Evolutionary conservation across 768 basidiomycete genomes (phyloP).

Genomic region (Trametes gibbosa): DNA sequence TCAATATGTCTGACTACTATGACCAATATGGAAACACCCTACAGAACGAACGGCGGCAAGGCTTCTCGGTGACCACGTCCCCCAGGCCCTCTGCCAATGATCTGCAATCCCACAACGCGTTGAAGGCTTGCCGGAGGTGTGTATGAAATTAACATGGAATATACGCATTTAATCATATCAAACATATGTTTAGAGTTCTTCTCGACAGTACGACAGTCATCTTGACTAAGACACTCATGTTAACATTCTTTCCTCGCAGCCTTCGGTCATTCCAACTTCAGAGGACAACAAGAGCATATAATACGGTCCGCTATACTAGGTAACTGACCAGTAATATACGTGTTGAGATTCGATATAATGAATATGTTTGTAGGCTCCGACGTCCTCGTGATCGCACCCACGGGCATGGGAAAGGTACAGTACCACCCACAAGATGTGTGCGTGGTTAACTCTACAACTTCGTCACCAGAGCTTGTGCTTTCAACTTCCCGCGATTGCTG

Average conservation of each 20-base stretch:
- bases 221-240: too few species aligned
- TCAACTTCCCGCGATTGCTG: slow-evolving; percentile 75
- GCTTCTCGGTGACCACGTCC: too few species aligned
- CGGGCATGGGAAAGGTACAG: slow-evolving; percentile 83
- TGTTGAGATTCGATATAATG: not conserved
- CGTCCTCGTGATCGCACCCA: slow-evolving; percentile 79
- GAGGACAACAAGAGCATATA: slow-evolving; percentile 77
- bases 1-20: not conserved
- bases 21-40: too few species aligned
- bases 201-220: not conserved
- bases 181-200: slow-evolving; percentile 6
- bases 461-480: slow-evolving; percentile 72
- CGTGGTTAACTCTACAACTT: not conserved
- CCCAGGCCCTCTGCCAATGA: not conserved
- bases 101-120: not conserved
- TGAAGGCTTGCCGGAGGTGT: not conserved
- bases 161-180: not conserved
- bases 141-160: not conserved
- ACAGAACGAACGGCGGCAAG: too few species aligned
- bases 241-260: slow-evolving; percentile 37
- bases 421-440: not conserved
- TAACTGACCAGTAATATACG: slow-evolving; percentile 30
- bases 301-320: slow-evolving; percentile 68
- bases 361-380: slow-evolving; percentile 49
- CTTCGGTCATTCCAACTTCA: slow-evolving; percentile 67